A percentile compares a stretch with the other conserved stretches of the same genome.
Conservation (phyloP, 2,329 filamentous ascomycete species). For the Colletotrichum lindemuthianum region DNA sequence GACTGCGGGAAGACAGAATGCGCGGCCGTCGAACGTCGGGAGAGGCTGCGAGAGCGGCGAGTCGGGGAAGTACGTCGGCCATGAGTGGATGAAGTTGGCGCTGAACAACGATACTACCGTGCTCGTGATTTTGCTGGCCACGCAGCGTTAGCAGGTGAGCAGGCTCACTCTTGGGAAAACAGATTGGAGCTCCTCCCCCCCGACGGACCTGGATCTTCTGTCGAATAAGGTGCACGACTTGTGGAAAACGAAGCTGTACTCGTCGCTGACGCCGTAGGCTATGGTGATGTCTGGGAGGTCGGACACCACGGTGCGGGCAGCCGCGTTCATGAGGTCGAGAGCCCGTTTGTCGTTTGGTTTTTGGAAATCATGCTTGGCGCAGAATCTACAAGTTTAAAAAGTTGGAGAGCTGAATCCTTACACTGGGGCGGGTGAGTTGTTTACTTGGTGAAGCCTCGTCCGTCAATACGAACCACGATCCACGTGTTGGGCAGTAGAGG, state of each 20-base stretch:
- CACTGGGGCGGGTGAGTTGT: constrained; percentile 18
- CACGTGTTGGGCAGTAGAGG: constrained; percentile 88
- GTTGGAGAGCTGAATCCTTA: no score
- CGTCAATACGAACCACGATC: constrained; percentile 94
- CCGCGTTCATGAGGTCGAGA: constrained; percentile 92
- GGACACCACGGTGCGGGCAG: constrained; percentile 84
- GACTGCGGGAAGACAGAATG: constrained; percentile 87
- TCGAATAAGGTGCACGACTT: constrained; percentile 87
- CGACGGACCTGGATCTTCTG: constrained; percentile 75
- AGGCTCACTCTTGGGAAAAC: not conserved
- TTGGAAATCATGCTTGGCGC: constrained; percentile 82
- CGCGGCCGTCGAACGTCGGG: constrained; percentile 92
- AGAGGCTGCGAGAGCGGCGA: constrained; percentile 76
- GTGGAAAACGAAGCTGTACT: constrained; percentile 93
- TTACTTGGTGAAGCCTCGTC: constrained; percentile 93
- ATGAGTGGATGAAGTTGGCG: constrained; percentile 85
- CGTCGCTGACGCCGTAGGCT: constrained; percentile 94
- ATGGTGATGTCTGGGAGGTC: constrained; percentile 87
- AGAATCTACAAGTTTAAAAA: constrained; percentile 67
- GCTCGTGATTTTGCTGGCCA: constrained; percentile 82
- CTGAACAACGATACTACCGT: constrained; percentile 95
- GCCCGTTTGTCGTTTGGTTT: constrained; percentile 94
- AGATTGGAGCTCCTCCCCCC: not conserved
- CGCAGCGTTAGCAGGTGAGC: constrained; percentile 19
- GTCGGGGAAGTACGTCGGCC: constrained; percentile 81